Evolutionary conservation across 768 basidiomycete species (phyloP), one percentile per base, ranked within the genome.

Genomic region (Serendipita sp.): DNA sequence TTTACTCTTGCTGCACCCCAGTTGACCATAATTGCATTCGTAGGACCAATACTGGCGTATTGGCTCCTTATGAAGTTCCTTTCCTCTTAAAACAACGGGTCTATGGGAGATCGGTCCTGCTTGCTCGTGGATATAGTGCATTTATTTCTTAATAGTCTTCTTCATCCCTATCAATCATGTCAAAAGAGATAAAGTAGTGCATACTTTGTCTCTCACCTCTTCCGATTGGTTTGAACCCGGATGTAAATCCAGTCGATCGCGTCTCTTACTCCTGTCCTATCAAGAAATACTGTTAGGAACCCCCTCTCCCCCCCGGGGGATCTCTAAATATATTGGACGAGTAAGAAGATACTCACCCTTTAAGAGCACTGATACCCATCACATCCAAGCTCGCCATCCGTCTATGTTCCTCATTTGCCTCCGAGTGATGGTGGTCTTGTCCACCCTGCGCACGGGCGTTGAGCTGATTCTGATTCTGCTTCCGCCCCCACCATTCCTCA

Each of bases 241-340:
- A 94, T 83, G 72, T 95, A 95, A 32, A 98, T 71, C 94, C 94
- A 98, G 71, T 96, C 89, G 2, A 96, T 89, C 0, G 89, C 92
- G 60, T 88, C 88, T 64, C 87, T 81, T 15, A 95, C 86, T 1
- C 94, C 93, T 35, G 89, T 90, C 47, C 93, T 96, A 64, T 45
- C 24, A 34, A 28, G 24, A 24, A 24, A 24, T 24, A 65, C 34
- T 15, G 15, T 34, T 15, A 41, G 15, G 53, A 32, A 16, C 34
- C 37, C 63, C 5, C 24, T 24, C 24, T 24, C 24, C 24, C 1
- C 13, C 13, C 45, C 11, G n/a, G 45, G n/a, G 13, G 11, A 11
- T 24, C 24, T 24, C 24, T 24, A 1, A 24, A 24, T 24, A 24
- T 24, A 24, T 24, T 24, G 24, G 1, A 24, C 24, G 24, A 24